A percentile compares a stretch with the other conserved stretches of the same genome.
These are phyloP conservation scores for Petunia axillaris DNA, from an alignment of 257 asterid species.

Conservation along the genomic window DNA sequence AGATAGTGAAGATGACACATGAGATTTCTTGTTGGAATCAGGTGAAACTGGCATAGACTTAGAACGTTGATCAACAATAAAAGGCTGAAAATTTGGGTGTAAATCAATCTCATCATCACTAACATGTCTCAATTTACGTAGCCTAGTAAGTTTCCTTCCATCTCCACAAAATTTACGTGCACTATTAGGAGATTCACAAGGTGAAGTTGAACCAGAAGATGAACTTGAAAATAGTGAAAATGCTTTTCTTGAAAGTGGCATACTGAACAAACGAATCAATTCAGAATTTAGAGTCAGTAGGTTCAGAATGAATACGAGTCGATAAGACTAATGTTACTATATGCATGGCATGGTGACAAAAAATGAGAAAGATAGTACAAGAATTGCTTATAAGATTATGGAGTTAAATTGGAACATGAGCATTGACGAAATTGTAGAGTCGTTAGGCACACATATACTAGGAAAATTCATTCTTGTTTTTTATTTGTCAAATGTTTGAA, in stretches of 20 bases:
- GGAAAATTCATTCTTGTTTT: background rate
- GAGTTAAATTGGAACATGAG: background rate
- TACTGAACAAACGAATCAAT: background rate
- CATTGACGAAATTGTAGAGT: background rate
- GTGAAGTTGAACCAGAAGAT: background rate
- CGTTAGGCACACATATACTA: background rate
- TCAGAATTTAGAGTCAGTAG: background rate
- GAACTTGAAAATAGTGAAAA: constrained; percentile 15
- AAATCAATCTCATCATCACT: constrained; percentile 60
- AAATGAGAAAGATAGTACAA: background rate
- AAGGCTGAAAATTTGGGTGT: background rate
- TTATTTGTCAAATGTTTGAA: constrained; percentile 20
- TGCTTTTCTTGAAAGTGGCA: constrained; percentile 22
- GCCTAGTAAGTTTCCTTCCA: constrained; percentile 48
- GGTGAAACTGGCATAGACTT: constrained; percentile 73
- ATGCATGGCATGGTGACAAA: background rate
- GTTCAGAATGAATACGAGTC: background rate
- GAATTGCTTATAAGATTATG: background rate
- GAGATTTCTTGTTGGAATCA: constrained; percentile 29
- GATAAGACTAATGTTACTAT: background rate
- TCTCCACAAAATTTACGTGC: constrained; percentile 9
- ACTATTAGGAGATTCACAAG: background rate
- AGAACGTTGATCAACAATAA: constrained; percentile 24
- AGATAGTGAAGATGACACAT: constrained; percentile 12
- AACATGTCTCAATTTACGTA: constrained; percentile 57